phyloP scores from a whole-genome alignment of 805 yeast genomes.

The Saccharomycopsis malanga region DNA sequence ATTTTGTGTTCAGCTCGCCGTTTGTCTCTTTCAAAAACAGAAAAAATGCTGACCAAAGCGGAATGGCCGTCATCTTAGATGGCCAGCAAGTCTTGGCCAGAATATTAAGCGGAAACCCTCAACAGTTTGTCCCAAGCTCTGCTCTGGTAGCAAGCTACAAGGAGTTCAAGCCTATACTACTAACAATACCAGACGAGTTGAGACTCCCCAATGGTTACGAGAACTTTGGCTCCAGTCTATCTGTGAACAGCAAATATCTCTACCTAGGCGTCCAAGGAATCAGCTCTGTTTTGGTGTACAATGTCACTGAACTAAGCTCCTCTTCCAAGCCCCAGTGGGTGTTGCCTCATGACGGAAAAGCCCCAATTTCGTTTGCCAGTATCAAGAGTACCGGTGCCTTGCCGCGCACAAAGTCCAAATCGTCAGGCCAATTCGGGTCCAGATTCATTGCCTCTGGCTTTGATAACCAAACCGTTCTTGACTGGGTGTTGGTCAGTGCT shows the following conservation, averaged over 20 bases:
- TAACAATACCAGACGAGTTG: slow-evolving; percentile 23
- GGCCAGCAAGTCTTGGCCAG: slow-evolving; percentile 24
- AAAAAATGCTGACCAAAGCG: slow-evolving; percentile 28
- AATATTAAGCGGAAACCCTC: no score
- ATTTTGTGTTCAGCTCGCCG: slow-evolving; percentile 41
- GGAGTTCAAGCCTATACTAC: slow-evolving; percentile 3
- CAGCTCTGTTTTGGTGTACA: slow-evolving; percentile 33
- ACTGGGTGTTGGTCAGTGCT: slow-evolving; percentile 29
- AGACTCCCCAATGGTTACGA: slow-evolving; percentile 29
- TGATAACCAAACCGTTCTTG: slow-evolving; percentile 19
- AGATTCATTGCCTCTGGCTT: slow-evolving; percentile 24
- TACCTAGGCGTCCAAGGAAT: slow-evolving; percentile 35
- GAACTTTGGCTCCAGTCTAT: slow-evolving; percentile 35
- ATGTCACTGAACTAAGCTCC: slow-evolving; percentile 10
- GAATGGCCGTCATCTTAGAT: slow-evolving; percentile 31
- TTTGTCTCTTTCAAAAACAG: slow-evolving; percentile 29
- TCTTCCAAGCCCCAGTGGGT: neutral
- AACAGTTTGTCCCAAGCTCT: no score
- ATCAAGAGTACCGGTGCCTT: neutral
- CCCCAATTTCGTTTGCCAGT: neutral
- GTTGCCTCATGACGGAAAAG: slow-evolving; percentile 3
- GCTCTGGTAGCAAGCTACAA: neutral
- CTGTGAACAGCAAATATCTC: slow-evolving; percentile 25
- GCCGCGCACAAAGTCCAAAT: slow-evolving; percentile 23
- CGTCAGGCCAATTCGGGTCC: slow-evolving; percentile 28